Base-by-base conservation (phyloP, 345 rosid species). In the Camelina sativa region DNA sequence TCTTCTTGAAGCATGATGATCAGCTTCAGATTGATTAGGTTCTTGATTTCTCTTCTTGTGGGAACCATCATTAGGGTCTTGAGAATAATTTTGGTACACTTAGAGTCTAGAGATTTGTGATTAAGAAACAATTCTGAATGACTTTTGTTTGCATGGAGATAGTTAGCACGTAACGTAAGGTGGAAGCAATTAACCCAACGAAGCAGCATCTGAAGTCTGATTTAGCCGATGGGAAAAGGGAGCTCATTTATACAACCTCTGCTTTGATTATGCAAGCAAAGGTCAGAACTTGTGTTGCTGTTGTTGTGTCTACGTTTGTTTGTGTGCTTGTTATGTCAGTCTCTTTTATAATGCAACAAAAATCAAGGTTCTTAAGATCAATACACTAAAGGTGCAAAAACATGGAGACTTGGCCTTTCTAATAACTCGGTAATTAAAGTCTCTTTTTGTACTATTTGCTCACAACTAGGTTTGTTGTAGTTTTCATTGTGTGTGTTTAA, bases 181-280 rank as follows among this genome's bases (percentile, higher is more conserved):
- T 94, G 65, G 97, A 94, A 85, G 89, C 87, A 13, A 91, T 81
- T 22, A 91, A 73, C 79, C 95, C 91, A 10, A 85, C 83, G 1
- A 94, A 85, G 85, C 88, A 83, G 83, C 96, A 95, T 22, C 69
- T 94, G 41, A 94, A 91, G n/a, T 91, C 97, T 56, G 84, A 78
- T 62, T 85, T 91, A 17, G 30, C 90, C 6, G 77, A 87, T 85
- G 96, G 97, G 28, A 91, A 94, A 80, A 90, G 97, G 97, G 95
- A 94, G 84, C 96, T 94, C 69, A 76, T 91, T 57, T 91, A 88
- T 69, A 94, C 98, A 12, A 94, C 98, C 35, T 94, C 97, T 44
- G 77, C 77, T 56, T 91, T 95, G 2, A 89, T 94, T 77, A 73
- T 91, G 70, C 95, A 90, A 66, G 91, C 91, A 15, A 76, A 89